Base-by-base conservation (phyloP, 352 stramenopile genomes). In the Phytophthora vignae region DNA sequence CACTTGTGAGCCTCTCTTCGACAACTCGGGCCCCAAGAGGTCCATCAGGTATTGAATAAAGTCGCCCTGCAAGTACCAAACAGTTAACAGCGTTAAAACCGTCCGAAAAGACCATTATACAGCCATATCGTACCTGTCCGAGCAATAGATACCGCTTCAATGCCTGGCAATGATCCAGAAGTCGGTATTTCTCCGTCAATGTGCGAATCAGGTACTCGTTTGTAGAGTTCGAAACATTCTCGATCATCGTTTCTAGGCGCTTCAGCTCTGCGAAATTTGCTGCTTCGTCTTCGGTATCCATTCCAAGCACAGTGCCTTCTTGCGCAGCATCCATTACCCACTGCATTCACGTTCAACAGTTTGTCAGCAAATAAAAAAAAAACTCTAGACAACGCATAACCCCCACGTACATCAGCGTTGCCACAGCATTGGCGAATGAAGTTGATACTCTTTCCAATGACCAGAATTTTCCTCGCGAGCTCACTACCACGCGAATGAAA, bases 401-500 rank as follows among this genome's bases (percentile, higher is more conserved):
- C 33, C 14, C 38, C 2, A 78, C 79, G 50, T 63, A 94, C 97
- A 70, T 97, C 89, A 36, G 84, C 90, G 75, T 99, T 95, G 11
- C 90, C 84, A 55, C 98, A 98, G 81, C 96, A 99, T 53, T 93
- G 82, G 17, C 97, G 91, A 76, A 99, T 98, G 60, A 99, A 99
- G 83, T 99, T 99, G 71, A 99, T 99, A 48, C 95, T 98, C 76
- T 99, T 99, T 42, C 98, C 98, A 46, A 99, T 97, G 22, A 98
- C 82, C 21, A 99, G 77, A 52, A 99, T 98, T 40, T 97, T 97
- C 22, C 93, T 84, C 2, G 97, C 97, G 12, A 99, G 78, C 11
- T 97, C 90, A 46, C 88, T 96, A 64, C 36, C 8, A 59, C 21
- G 22, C 19, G 36, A 54, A 31, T 10, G 17, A 49, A 49, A 12